These are phyloP conservation scores for Neurospora intermedia DNA, from an alignment of 495 filamentous ascomycete genomes.

Conservation along the genomic window DNA sequence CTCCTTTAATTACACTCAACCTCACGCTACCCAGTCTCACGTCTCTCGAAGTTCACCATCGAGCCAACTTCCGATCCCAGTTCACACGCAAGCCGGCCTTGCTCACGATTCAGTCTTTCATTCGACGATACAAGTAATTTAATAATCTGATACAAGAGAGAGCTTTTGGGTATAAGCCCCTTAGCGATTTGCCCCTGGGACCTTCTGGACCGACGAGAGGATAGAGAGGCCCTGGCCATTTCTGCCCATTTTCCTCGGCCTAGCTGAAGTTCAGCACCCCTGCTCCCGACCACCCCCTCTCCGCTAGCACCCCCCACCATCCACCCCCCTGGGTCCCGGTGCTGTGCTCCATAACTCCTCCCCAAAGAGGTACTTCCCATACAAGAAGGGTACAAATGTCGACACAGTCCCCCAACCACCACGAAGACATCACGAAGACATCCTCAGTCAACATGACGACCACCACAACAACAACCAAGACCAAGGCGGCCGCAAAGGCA, in stretches of 20 bases:
- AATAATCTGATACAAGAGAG: constrained; percentile 31
- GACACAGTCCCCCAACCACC: constrained; percentile 46
- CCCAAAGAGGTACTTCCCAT: constrained; percentile 32
- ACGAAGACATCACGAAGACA: constrained; percentile 39
- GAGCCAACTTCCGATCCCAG: constrained; percentile 15
- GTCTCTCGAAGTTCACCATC: constrained; percentile 7
- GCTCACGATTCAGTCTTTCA: constrained; percentile 41
- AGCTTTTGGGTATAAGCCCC: constrained; percentile 8
- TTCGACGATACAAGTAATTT: constrained; percentile 30
- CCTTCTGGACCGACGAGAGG: constrained; percentile 29
- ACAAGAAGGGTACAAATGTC: constrained; percentile 48
- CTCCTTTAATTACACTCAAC: constrained; percentile 26
- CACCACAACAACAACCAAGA: constrained; percentile 38
- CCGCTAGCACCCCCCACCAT: constrained; percentile 26
- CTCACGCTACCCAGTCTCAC: constrained; percentile 26
- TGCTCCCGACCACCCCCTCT: constrained; percentile 16
- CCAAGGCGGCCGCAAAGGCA: constrained; percentile 43
- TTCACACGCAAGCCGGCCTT: constrained; percentile 43
- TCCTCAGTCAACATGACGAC: constrained; percentile 35
- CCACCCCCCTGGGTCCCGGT: constrained; percentile 6
- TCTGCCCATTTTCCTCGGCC: constrained; percentile 39
- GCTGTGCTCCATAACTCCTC: constrained; percentile 12
- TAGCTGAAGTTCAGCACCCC: constrained; percentile 24
- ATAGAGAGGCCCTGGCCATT: constrained; percentile 31
- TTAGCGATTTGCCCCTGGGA: constrained; percentile 15